Percentiles rank a stretch among this genome's conserved stretches.
Conservation (phyloP, 2,329 filamentous ascomycete genomes). For the Clathrospora elynae region DNA sequence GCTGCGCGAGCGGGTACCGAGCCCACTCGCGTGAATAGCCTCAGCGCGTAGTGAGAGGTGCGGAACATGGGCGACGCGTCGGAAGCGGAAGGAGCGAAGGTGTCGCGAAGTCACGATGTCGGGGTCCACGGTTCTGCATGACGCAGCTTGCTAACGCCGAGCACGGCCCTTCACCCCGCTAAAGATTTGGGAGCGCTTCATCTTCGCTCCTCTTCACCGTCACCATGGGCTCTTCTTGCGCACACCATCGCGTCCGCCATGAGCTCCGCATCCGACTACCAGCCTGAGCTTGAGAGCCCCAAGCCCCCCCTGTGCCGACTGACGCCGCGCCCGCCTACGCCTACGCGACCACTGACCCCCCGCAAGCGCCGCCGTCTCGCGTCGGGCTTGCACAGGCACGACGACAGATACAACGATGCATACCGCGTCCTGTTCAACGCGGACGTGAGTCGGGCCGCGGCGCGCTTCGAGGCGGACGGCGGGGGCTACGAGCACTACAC, state of each 20-base stretch:
- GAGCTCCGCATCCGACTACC: conserved; percentile 24
- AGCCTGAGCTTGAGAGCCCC: too few species aligned
- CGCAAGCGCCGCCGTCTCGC: conserved; percentile 35
- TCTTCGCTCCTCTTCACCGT: conserved; percentile 11
- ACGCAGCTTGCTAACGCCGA: conserved; percentile 16
- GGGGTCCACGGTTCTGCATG: conserved; percentile 5
- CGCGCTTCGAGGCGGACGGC: conserved; percentile 19
- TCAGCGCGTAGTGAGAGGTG: conserved; percentile 39
- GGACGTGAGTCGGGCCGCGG: conserved; percentile 25
- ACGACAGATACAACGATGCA: conserved; percentile 54
- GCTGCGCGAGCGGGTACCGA: conserved; percentile 7
- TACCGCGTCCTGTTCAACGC: conserved; percentile 47
- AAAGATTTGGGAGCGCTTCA: conserved; percentile 6
- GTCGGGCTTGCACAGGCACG: conserved; percentile 27
- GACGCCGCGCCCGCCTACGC: conserved; percentile 18
- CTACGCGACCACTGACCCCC: conserved; percentile 18
- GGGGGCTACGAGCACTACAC: conserved; percentile 25
- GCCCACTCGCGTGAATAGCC: conserved; percentile 20
- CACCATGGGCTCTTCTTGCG: conserved; percentile 16
- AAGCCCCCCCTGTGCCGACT: too few species aligned
- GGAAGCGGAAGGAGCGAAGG: conserved; percentile 18
- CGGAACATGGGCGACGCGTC: conserved; percentile 40
- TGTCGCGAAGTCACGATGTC: conserved; percentile 30
- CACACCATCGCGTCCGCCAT: conserved; percentile 12
- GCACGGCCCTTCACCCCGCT: conserved; percentile 11